Evolutionary conservation across 768 basidiomycete species (phyloP), one percentile per base, ranked within the genome.

Genomic region (Suillus ampliporus): DNA sequence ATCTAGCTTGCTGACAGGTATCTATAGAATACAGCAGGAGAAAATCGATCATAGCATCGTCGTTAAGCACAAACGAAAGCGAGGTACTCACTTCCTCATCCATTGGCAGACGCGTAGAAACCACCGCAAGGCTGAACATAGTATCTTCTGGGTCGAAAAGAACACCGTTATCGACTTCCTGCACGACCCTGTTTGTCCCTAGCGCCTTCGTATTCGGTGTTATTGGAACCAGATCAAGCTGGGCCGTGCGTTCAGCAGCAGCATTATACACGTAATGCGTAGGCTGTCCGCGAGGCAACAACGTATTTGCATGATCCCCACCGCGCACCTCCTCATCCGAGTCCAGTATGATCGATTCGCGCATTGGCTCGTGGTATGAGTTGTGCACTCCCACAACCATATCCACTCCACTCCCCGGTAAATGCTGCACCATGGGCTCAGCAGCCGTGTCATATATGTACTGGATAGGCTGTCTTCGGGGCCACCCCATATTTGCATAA

Each of bases 231-330:
- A n/a, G n/a, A n/a, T n/a, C n/a, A n/a, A n/a, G 79, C 77, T 87
- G 82, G 66, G 84, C 79, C 58, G 86, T 86, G 65, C 91, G 84
- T 74, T 96, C 94, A 28, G 92, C 93, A 6, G 89, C 93, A 0
- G 95, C 95, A 71, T 97, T 95, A 73, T 97, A 97, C n/a, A 91
- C 93, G 74, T 90, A 95, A 14, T 84, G 84, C 26, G 86, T 81
- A 3, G 86, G 84, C n/a, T 76, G 81, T 51, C 83, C 83, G 64
- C 68, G 69, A 34, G 71, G 50, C 74, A 74, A 68, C 74, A 76
- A 15, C 67, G 71, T 5, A n/a, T 17, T 28, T 11, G 46, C 23
- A 23, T 31, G 2, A n/a, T 8, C 34, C 13, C 7, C 34, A 9
- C n/a, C n/a, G 11, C 1, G 34, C 61, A 67, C 62, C 43, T 53